Evolutionary conservation across 306 rosid species (phyloP).

Genomic region (Leucaena leucocephala): DNA sequence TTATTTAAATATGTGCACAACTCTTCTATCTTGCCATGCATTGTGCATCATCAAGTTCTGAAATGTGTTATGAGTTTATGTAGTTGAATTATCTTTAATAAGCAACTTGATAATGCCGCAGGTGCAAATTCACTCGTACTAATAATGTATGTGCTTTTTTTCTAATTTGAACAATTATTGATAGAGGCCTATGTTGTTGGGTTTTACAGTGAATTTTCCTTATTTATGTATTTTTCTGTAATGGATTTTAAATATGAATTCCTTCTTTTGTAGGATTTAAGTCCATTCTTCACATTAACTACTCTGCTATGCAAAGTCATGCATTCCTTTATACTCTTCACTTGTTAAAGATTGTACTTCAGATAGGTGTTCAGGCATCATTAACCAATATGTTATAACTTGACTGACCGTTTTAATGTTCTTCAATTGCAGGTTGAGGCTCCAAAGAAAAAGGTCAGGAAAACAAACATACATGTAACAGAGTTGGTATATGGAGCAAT

Average conservation of each 20-base stretch:
- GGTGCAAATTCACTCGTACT: neutral
- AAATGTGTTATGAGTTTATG: neutral
- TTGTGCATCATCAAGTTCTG: neutral
- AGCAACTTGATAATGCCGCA: neutral
- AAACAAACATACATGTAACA: conserved; percentile 63
- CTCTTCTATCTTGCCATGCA: neutral
- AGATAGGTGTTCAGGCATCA: neutral
- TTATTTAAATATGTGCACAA: no score
- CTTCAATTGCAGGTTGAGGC: conserved; percentile 60
- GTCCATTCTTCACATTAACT: neutral
- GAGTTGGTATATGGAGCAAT: conserved; percentile 83
- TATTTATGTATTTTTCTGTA: neutral
- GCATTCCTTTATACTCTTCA: neutral
- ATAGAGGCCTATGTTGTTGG: neutral
- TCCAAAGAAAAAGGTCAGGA: conserved; percentile 84
- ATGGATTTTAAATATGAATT: neutral
- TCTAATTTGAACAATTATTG: neutral
- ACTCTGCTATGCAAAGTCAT: neutral
- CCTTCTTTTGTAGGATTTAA: neutral
- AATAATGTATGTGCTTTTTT: neutral
- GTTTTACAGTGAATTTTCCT: conserved; percentile 16
- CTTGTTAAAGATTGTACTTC: conserved; percentile 19
- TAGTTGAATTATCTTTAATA: neutral
- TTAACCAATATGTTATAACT: neutral
- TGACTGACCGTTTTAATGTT: neutral